Evolutionary conservation across 371 early-diverging fungal species (phyloP), one percentile per base, ranked within the genome.

Genomic region (Massospora cicadina): DNA sequence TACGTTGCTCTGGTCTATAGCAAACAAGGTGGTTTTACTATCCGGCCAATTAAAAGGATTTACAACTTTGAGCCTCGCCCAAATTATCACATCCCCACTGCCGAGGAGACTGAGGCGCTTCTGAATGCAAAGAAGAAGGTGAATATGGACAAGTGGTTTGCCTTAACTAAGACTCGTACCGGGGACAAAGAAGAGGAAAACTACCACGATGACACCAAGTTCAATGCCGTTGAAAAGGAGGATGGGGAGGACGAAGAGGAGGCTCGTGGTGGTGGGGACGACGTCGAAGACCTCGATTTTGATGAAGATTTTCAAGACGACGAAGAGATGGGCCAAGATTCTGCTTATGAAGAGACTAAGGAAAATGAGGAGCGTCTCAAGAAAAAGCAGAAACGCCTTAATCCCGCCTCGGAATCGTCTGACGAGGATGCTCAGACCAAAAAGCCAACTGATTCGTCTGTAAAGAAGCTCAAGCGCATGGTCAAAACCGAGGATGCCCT

Each of bases 261-360:
- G 27, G 60, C 30, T n/a, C 7, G 57, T 26, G 27, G 21, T 7
- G 57, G 21, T 26, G 27, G 2, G 2, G 60, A 28, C 17, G 60
- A 60, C 30, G 32, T 60, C 17, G 60, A 60, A 7, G 60, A 60
- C 7, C 17, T 60, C 7, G 60, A 60, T n/a, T 60, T 28, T 30
- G 60, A 60, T 26, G 60, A 60, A 60, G 60, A 60, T 60, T 60
- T 60, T 26, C 60, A 60, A 60, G 60, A 60, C 32, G 60, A 60
- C 30, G 60, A 60, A 5, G 60, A 30, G 30, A 30, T 28, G 21
- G 28, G 17, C 5, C 28, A n/a, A 7, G 60, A 60, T 28, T 25
- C 25, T 30, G 30, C 13, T 28, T 17, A 60, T 26, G 60, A 60
- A n/a, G 60, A 60, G 2, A 60, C 23, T 10, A 60, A 60, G n/a